Base-by-base conservation (phyloP, 306 rosid genomes). In the Corylus americana region DNA sequence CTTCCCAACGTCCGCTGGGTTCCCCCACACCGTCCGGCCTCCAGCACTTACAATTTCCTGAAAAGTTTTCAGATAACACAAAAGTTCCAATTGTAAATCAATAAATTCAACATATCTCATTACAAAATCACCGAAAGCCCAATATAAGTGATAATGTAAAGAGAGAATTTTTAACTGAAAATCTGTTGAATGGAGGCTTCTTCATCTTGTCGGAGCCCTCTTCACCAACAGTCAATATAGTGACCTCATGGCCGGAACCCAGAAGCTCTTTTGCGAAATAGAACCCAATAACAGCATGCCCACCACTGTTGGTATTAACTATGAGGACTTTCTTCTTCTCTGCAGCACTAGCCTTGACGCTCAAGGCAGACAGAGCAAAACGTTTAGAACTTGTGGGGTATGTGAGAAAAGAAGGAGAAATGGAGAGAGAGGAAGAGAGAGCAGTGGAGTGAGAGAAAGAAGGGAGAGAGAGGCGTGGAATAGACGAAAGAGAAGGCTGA, bases 11-110 rank as follows among this genome's bases (percentile, higher is more conserved):
- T 90, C 94, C 35, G 85, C 87, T 0, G 98, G 98, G 77, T 88
- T 78, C 53, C 98, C 98, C 98, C 97, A 92, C 42, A 90, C 83
- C 0, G 98, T 92, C 73, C 82, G 68, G 70, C 98, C 98, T 84
- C 98, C 98, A 29, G 88, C 94, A 59, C 91, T 84, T 78, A 87
- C 96, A 84, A 95, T 91, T 90, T 95, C 99, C 98, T 92, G 77
- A 80, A 54, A 75, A 63, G 49, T 74, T 75, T 81, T 10, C 64
- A 73, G 14, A 69, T 29, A n/a, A 62, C 68, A 66, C 25, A 71
- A 55, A 25, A 44, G 29, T 47, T 22, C 29, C 31, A 11, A 44
- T 11, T 55, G 7, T 31, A 64, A 17, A 57, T 64, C 11, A 71
- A 57, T 67, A 49, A 59, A 22, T 68, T 79, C 72, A 47, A 45